Evolutionary conservation across 129 eudicot genomes (phyloP), one percentile per base, ranked within the genome.

Genomic region (Escallonia rubra): DNA sequence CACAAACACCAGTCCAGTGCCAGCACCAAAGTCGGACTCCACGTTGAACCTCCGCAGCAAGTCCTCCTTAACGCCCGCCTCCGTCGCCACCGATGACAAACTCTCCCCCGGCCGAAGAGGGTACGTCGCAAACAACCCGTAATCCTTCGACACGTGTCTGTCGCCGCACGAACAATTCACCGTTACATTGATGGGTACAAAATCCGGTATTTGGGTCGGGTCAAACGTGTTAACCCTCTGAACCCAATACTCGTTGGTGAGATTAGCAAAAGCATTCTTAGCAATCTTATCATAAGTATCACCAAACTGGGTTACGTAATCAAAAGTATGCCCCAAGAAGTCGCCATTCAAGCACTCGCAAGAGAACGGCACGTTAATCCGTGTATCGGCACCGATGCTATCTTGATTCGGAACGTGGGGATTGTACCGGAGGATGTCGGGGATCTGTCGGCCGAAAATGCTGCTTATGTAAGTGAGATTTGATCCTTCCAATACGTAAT

Each of bases 151-250:
- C 68, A 89, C 91, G 2, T 44, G 65, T 23, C 63, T 12, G 46
- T 89, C 78, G 9, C 96, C 96, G 59, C 96, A 89, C 8, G 96
- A 83, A 64, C 96, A 90, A 40, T 86, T 90, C 57, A 90, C 83
- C 2, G 95, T 86, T 10, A 90, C 91, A 65, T 90, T 90, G 7
- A 89, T 64, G 41, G 57, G 47, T 1, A 14, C 84, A 47, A 16
- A 53, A 57, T 81, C 83, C 2, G 94, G 96, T 34, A 89, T 66
- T 0, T 66, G 39, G 41, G 65, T 74, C 8, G 90, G 83, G 53
- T 67, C 80, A 66, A 76, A 83, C 40, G 3, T 43, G 44, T 89
- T 89, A 56, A 86, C 82, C 61, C 80, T 59, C 64, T 81, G 80
- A 57, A 89, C 12, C 96, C 86, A 78, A 10, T 79, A 69, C 53